These are phyloP conservation scores for Singerocomus inundabilis DNA, from an alignment of 1,284 basidiomycete genomes.

Conservation along the genomic window DNA sequence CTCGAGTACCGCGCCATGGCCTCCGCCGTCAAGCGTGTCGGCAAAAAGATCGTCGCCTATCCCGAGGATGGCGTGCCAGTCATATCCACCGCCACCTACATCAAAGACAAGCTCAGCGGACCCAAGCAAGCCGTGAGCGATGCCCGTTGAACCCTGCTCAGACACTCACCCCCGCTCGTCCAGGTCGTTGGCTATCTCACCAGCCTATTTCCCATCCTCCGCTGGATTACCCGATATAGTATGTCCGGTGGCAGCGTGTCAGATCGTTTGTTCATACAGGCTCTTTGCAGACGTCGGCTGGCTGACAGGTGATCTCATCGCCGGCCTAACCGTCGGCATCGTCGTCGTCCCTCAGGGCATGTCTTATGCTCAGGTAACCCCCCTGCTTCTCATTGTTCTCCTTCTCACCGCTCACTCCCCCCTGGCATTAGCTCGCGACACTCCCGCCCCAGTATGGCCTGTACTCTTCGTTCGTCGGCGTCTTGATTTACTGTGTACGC, in stretches of 20 bases:
- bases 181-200: slow-evolving; percentile 62
- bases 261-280: background rate
- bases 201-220: slow-evolving; percentile 78
- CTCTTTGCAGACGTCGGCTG: slow-evolving; percentile 58
- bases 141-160: background rate
- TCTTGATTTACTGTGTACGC: slow-evolving; percentile 75
- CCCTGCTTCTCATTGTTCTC: background rate
- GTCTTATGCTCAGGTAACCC: slow-evolving; percentile 69
- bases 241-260: slow-evolving; percentile 24
- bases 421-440: slow-evolving; percentile 66
- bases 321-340: slow-evolving; percentile 88
- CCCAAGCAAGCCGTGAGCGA: slow-evolving; percentile 50
- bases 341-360: slow-evolving; percentile 89
- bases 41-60: slow-evolving; percentile 59
- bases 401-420: background rate
- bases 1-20: slow-evolving; percentile 35
- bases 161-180: slow-evolving; percentile 7
- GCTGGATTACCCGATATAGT: slow-evolving; percentile 87
- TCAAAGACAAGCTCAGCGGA: slow-evolving; percentile 39
- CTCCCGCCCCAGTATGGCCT: slow-evolving; percentile 88
- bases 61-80: slow-evolving; percentile 59
- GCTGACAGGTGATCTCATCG: slow-evolving; percentile 81
- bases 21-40: slow-evolving; percentile 46
- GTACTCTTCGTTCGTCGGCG: slow-evolving; percentile 94
- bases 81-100: slow-evolving; percentile 55